Evolutionary conservation across 23 red algal genomes (phyloP), one percentile per base, ranked within the genome.

Genomic region (Gracilaria domingensis): DNA sequence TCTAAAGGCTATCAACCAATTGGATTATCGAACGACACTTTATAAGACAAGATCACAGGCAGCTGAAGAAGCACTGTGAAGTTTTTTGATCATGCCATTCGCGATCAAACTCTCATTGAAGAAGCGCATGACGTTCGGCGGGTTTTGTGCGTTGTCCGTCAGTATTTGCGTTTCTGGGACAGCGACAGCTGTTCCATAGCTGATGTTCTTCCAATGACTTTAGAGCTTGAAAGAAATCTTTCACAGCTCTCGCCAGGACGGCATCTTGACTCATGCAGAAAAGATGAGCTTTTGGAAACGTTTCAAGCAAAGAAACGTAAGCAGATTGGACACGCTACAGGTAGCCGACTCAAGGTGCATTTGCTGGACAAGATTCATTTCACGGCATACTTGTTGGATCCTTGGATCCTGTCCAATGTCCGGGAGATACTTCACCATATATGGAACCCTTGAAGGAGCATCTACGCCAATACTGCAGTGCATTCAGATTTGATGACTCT

Each of bases 281-380:
- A 45, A 45, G 5, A 45, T 7, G 5, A 45, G 11, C 42, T 45
- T 45, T 45, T 11, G 11, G 42, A 45, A 45, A 11, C 42, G 11
- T 45, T 45, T 4, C 42, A 45, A 45, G 42, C 42, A 7, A 4
- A 11, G 11, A 45, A 45, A 11, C 42, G 42, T 7, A 45, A 11
- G 11, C 42, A 7, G 42, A 11, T 45, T 7, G 42, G 11, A 11
- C 5, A 75, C 4, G 12, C 4, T 21, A 21, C 20, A 4, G 5
- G 40, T 23, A 45, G 42, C 42, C 4, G 42, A 11, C 61, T 61
- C 17, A 59, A 60, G 23, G 80, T 83, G 56, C 80, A 54, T 29
- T 33, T 83, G 30, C 34, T 83, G 35, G 80, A 83, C 34, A 54
- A 83, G 20, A 66, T 83, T 64, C 57, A 60, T 64, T 83, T 58